These are phyloP conservation scores for Hypomontagnella submonticulosa DNA, from an alignment of 495 filamentous ascomycete species.

Conservation along the genomic window DNA sequence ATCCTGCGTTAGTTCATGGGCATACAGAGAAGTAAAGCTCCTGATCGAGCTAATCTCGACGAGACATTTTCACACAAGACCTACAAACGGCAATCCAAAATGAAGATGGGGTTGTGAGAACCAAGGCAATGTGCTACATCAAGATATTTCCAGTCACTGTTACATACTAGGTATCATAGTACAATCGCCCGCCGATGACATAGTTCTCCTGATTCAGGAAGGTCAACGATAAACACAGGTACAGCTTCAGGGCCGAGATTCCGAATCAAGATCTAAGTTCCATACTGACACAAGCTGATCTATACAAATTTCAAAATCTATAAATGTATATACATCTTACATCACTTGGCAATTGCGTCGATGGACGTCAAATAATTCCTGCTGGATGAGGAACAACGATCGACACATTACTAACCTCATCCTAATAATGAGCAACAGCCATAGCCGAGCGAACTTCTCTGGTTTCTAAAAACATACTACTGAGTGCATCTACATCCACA, in stretches of 20 bases:
- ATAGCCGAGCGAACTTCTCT: no score
- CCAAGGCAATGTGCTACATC: no score
- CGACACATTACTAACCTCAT: conserved; percentile 3
- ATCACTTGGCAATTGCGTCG: not conserved
- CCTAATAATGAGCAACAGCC: conserved; percentile 11
- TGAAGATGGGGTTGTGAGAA: no score
- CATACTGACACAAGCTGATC: not conserved
- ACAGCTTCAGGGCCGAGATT: conserved; percentile 9
- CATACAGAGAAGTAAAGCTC: not conserved
- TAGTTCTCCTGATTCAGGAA: no score
- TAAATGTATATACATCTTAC: conserved; percentile 3
- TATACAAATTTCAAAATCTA: conserved; percentile 1
- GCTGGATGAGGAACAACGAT: conserved; percentile 12
- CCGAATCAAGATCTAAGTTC: not conserved
- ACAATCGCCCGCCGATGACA: no score
- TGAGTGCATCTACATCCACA: not conserved
- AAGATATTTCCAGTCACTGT: conserved; percentile 2
- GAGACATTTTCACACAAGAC: no score
- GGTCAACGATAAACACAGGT: not conserved
- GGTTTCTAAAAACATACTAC: not conserved
- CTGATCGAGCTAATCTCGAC: no score
- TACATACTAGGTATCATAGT: not conserved
- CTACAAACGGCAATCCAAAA: no score
- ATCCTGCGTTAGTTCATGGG: not conserved
- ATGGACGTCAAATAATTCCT: conserved; percentile 25